phyloP scores from a whole-genome alignment of 2,329 filamentous ascomycete genomes.

The Cladosporium sp. region DNA sequence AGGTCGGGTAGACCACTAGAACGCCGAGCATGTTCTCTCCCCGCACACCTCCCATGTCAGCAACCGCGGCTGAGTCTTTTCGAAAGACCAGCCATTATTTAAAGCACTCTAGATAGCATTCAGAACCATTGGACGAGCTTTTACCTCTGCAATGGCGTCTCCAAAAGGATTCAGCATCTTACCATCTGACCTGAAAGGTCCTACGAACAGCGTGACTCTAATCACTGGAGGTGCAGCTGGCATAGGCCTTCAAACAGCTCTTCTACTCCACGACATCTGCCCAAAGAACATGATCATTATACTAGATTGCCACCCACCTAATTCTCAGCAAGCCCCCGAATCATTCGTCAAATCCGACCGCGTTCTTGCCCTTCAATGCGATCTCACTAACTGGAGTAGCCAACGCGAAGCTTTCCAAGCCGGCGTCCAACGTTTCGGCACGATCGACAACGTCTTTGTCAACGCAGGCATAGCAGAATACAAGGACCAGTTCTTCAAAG shows the following conservation, averaged over 20 bases:
- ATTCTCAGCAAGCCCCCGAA: slow-evolving; percentile 19
- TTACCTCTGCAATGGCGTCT: slow-evolving; percentile 28
- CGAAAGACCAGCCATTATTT: background rate
- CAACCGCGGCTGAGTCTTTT: slow-evolving; percentile 13
- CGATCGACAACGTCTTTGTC: slow-evolving; percentile 50
- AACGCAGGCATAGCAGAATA: slow-evolving; percentile 53
- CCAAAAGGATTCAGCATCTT: slow-evolving; percentile 30
- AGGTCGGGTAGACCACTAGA: background rate
- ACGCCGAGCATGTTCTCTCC: slow-evolving; percentile 5
- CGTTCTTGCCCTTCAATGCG: slow-evolving; percentile 39
- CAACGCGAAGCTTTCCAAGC: slow-evolving; percentile 48
- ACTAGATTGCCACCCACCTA: slow-evolving; percentile 28
- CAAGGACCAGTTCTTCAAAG: slow-evolving; percentile 52
- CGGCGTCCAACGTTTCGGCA: slow-evolving; percentile 44
- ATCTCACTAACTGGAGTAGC: slow-evolving; percentile 48
- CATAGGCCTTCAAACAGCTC: slow-evolving; percentile 35
- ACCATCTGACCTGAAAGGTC: slow-evolving; percentile 27
- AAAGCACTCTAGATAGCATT: background rate
- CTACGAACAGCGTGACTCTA: slow-evolving; percentile 30
- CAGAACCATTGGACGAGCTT: background rate
- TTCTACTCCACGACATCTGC: slow-evolving; percentile 30
- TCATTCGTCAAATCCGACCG: slow-evolving; percentile 28
- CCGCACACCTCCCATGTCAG: background rate
- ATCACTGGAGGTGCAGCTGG: slow-evolving; percentile 35
- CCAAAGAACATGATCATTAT: slow-evolving; percentile 33